Evolutionary conservation across 805 yeast genomes (phyloP).

Genomic region (Spathaspora boniae): DNA sequence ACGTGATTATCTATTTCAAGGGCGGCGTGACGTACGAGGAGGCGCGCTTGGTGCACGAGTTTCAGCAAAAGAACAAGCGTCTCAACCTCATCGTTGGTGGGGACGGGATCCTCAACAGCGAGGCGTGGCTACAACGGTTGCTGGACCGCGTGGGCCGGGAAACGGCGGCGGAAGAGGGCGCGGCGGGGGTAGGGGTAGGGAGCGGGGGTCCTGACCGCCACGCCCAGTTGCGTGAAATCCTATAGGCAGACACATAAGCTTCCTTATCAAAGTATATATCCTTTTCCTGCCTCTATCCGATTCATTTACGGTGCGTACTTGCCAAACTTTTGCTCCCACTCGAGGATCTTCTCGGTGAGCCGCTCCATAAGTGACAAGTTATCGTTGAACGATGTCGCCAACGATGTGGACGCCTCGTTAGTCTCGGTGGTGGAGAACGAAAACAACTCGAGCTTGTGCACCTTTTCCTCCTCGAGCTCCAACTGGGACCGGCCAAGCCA

Average conservation of each 20-base stretch:
- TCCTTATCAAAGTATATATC: no score
- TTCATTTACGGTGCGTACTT: constrained; percentile 36
- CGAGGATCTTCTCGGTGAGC: constrained; percentile 63
- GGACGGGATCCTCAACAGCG: constrained; percentile 33
- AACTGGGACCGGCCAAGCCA: constrained; percentile 84
- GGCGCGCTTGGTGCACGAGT: constrained; percentile 73
- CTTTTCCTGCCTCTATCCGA: constrained; percentile 1
- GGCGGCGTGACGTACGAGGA: constrained; percentile 96
- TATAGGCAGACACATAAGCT: constrained; percentile 12
- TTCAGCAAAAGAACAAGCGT: constrained; percentile 45
- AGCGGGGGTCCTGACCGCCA: constrained; percentile 15
- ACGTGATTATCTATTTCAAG: constrained; percentile 65
- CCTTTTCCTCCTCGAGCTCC: constrained; percentile 73
- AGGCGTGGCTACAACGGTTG: constrained; percentile 29
- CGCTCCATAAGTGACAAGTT: constrained; percentile 67
- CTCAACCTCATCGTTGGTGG: constrained; percentile 81
- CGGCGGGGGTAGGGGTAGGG: background rate
- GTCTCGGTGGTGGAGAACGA: constrained; percentile 37
- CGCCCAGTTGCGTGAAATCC: constrained; percentile 37
- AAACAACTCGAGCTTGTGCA: constrained; percentile 48
- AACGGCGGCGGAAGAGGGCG: background rate
- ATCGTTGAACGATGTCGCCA: constrained; percentile 48
- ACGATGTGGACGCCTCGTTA: constrained; percentile 18
- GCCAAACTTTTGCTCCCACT: constrained; percentile 78
- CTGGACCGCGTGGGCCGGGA: constrained; percentile 24